Percentiles rank a stretch among this genome's conserved stretches.
Evolutionary conservation across 805 yeast genomes (phyloP).

Genomic region (Metschnikowia shivogae): DNA sequence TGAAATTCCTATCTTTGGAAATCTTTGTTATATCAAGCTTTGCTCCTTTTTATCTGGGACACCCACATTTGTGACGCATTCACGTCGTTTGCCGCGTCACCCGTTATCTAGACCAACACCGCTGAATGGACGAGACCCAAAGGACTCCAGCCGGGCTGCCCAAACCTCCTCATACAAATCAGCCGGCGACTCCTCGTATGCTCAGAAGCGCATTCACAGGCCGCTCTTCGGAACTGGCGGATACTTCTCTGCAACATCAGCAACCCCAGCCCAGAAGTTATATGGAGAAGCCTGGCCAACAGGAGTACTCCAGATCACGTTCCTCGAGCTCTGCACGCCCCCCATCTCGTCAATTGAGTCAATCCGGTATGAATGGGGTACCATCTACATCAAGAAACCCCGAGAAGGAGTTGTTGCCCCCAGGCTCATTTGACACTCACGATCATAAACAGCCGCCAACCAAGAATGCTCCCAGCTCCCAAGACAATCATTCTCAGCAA

Average conservation of each 20-base stretch:
- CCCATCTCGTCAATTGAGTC: conserved; percentile 1
- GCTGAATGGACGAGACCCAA: neutral
- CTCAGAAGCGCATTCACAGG: conserved; percentile 43
- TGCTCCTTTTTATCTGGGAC: neutral
- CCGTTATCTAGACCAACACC: neutral
- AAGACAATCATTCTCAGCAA: neutral
- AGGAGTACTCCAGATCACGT: neutral
- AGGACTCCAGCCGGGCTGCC: neutral
- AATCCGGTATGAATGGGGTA: conserved; percentile 1
- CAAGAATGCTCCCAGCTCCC: neutral
- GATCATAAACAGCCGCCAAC: conserved; percentile 1
- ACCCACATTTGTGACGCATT: neutral
- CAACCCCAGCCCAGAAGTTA: neutral
- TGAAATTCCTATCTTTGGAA: no score
- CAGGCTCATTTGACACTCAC: conserved; percentile 9
- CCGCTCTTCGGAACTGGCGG: conserved; percentile 6
- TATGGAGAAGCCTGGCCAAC: neutral
- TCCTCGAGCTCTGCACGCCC: conserved; percentile 3
- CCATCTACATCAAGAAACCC: conserved; percentile 1
- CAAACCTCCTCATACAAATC: conserved; percentile 12
- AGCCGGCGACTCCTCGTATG: conserved; percentile 71
- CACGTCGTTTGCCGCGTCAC: neutral
- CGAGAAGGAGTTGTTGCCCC: conserved; percentile 14
- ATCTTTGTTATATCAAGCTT: no score
- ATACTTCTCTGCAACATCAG: conserved; percentile 1